These are phyloP conservation scores for Juncus effusus DNA, from an alignment of 176 grass and related monocot species.

Conservation along the genomic window DNA sequence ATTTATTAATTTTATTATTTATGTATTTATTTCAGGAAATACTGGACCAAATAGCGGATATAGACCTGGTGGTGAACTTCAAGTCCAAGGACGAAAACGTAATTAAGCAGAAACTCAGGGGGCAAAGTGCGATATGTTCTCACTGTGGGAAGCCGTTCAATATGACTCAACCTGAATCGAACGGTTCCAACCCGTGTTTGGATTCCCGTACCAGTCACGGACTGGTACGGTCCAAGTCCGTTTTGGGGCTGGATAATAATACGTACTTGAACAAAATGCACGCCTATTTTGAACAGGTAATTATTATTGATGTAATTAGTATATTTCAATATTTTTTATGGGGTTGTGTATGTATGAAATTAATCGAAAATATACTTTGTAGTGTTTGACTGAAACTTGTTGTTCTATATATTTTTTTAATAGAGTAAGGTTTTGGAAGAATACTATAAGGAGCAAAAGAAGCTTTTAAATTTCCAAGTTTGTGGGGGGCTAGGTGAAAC, in stretches of 20 bases:
- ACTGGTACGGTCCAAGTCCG: slow-evolving; percentile 34
- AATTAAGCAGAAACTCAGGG: slow-evolving; percentile 58
- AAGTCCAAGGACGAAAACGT: slow-evolving; percentile 72
- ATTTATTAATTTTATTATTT: background rate
- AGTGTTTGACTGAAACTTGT: background rate
- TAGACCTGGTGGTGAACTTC: slow-evolving; percentile 92
- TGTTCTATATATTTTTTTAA: slow-evolving; percentile 6
- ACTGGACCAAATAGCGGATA: slow-evolving; percentile 81
- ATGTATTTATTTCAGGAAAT: slow-evolving; percentile 44
- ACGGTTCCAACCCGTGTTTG: slow-evolving; percentile 39
- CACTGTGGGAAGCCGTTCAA: slow-evolving; percentile 76
- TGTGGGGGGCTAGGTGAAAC: slow-evolving; percentile 65
- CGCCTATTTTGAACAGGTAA: slow-evolving; percentile 69
- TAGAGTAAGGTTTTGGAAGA: slow-evolving; percentile 89
- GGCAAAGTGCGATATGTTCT: slow-evolving; percentile 54
- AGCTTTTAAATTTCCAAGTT: slow-evolving; percentile 76
- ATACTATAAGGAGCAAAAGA: slow-evolving; percentile 72
- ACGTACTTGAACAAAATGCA: slow-evolving; percentile 55
- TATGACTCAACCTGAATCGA: slow-evolving; percentile 36
- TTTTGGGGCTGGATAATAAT: slow-evolving; percentile 38
- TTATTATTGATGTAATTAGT: background rate
- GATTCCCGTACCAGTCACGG: slow-evolving; percentile 39
- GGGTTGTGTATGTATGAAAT: background rate
- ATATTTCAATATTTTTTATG: background rate
- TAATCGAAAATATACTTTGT: background rate